These are phyloP conservation scores for Ceratobasidium sp. DNA, from an alignment of 1,284 basidiomycete genomes.

Conservation along the genomic window DNA sequence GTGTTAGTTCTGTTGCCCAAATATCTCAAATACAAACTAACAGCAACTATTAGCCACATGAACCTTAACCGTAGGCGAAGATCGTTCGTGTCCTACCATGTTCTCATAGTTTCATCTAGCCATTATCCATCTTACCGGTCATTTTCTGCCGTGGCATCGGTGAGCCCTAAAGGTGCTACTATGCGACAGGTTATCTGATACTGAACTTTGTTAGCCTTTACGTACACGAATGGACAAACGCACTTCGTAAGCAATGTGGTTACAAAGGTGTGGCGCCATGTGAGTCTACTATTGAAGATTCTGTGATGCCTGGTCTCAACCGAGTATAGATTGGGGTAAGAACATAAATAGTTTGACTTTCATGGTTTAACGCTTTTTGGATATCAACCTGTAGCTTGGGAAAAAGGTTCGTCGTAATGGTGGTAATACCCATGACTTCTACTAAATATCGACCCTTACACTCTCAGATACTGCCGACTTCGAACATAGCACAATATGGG, in stretches of 20 bases:
- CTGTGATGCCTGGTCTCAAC: too few relatives aligned
- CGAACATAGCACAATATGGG: conserved; percentile 9
- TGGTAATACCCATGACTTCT: neutral
- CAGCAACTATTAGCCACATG: neutral
- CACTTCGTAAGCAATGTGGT: conserved; percentile 2
- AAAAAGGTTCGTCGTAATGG: neutral
- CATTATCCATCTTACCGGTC: conserved; percentile 5
- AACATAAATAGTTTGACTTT: neutral
- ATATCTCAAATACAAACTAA: neutral
- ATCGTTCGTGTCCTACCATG: neutral
- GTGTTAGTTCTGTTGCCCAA: neutral
- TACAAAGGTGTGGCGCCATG: conserved; percentile 24
- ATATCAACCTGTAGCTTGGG: neutral
- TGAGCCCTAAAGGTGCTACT: neutral
- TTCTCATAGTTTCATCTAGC: neutral
- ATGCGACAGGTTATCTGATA: neutral
- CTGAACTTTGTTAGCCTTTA: neutral
- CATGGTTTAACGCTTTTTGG: neutral
- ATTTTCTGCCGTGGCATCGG: conserved; percentile 10
- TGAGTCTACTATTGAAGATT: too few relatives aligned
- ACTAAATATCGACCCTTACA: neutral
- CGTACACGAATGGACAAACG: conserved; percentile 15
- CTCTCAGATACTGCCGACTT: conserved; percentile 7
- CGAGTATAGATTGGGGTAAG: conserved; percentile 16
- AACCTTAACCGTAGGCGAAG: conserved; percentile 9